A percentile compares a stretch with the other conserved stretches of the same genome.
These are phyloP conservation scores for Fagopyrum esculentum DNA, from an alignment of 148 eudicot genomes.

Conservation along the genomic window DNA sequence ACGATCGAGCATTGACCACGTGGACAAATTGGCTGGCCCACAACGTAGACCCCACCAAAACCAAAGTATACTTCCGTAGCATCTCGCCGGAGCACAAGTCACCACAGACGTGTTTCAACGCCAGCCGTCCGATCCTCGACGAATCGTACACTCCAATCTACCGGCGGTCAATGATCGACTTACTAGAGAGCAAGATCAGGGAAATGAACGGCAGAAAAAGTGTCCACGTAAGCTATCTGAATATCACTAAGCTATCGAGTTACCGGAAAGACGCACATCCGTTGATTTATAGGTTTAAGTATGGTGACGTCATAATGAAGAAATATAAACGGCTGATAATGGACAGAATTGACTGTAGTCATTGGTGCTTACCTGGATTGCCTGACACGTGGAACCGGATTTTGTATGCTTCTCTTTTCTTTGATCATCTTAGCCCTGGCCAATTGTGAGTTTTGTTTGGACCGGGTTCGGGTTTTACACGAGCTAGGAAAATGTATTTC, in stretches of 20 bases:
- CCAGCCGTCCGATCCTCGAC: slow-evolving; percentile 30
- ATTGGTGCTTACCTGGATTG: slow-evolving; percentile 90
- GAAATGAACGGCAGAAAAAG: slow-evolving; percentile 10
- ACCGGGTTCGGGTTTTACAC: too few species aligned
- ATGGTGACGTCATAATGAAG: slow-evolving; percentile 8
- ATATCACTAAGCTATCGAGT: slow-evolving; percentile 39
- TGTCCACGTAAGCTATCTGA: slow-evolving; percentile 31
- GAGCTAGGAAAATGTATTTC: too few species aligned
- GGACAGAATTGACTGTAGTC: slow-evolving; percentile 48
- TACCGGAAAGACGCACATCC: slow-evolving; percentile 54
- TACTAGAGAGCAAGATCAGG: slow-evolving; percentile 22
- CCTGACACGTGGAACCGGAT: slow-evolving; percentile 83
- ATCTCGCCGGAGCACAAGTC: slow-evolving; percentile 41
- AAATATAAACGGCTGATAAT: not conserved
- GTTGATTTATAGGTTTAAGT: slow-evolving; percentile 21
- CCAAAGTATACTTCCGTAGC: slow-evolving; percentile 35
- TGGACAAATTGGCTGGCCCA: slow-evolving; percentile 42
- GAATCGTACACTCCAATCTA: slow-evolving; percentile 20
- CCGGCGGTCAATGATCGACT: slow-evolving; percentile 27
- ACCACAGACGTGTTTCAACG: slow-evolving; percentile 38
- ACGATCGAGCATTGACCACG: slow-evolving; percentile 32
- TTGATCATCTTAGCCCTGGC: not conserved
- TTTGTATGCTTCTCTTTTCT: slow-evolving; percentile 23
- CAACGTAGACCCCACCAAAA: slow-evolving; percentile 32
- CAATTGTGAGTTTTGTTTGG: not conserved